Evolutionary conservation across 78 protist species (phyloP), one percentile per base, ranked within the genome.

Genomic region (Bodo saltans): DNA sequence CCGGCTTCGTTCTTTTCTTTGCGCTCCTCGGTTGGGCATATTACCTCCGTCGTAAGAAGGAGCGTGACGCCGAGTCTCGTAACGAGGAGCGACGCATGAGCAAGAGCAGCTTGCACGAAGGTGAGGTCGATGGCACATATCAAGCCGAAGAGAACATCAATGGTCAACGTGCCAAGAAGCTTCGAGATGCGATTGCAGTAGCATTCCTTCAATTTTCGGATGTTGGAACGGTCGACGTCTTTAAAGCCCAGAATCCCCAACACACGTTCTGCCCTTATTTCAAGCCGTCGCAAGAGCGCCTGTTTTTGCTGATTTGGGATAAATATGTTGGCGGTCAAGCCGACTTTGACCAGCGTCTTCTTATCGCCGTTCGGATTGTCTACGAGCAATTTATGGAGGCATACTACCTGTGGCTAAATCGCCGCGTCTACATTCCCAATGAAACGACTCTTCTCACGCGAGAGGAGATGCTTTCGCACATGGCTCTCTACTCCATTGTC

Each of bases 371-470:
- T 17, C 83, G 83, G 26, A 39, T 79, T 41, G 83, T 79, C 34
- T 79, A 41, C 42, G 78, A 79, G 83, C 67, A 39, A 26, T 79
- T 68, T 32, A 79, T 42, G 72, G 83, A 79, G 69, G 83, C 74
- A 12, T 79, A 79, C 72, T 68, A 68, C 32, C 38, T 79, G 47
- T 79, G 53, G 69, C n/a, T 68, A 12, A 78, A 17, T 78, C n/a
- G n/a, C n/a, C n/a, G n/a, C n/a, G n/a, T n/a, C n/a, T n/a, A n/a
- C n/a, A 79, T 17, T 75, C 38, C 38, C 29, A 3, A 11, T 3
- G 32, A 27, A 21, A 35, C 35, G 32, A 23, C 74, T 12, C 34
- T 21, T 8, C 17, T 71, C 35, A 11, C 35, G 17, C 35, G 17
- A 21, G 32, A 79, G 3, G 17, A 52, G 72, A 73, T 29, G 37